Base-by-base conservation (phyloP, 192 early-diverging fungal species). In the Coemansia sp. region DNA sequence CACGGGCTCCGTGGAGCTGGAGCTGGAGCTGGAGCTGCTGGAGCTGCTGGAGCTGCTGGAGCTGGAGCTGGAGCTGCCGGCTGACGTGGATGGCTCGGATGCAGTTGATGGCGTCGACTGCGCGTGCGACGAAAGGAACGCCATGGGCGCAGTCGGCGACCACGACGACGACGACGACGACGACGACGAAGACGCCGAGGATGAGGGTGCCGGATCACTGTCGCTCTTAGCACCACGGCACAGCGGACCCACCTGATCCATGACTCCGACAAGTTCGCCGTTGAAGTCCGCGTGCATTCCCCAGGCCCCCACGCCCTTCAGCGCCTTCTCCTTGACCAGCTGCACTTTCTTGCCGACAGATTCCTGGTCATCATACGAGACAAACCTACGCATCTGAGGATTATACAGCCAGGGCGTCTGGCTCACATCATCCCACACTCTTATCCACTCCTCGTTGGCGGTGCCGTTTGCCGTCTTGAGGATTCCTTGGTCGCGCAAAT, bases 321-420 rank as follows among this genome's bases (percentile, higher is more conserved):
- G 73, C 7, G 67, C 74, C 43, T 83, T 76, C 0, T 65, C 64
- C 17, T 74, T 67, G 18, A 87, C 88, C 74, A 84, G 81, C 3
- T 86, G 79, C 8, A 90, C 86, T 70, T 94, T 94, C 54, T 77
- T 67, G 5, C 74, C 71, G 4, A 93, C 38, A 2, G 90, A 92
- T 37, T 81, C 70, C n/a, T 86, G 79, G 67, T 94, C 93, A 64
- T 94, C 93, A 68, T 93, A 94, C 9, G 91, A 91, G 41, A 94
- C 85, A 62, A 88, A 94, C 7, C 85, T 81, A 41, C 88, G 87
- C 67, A 79, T 83, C 8, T 79, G 68, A 9, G 85, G 77, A 55
- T 88, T 87, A 51, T 85, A 87, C 66, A 84, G 64, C 81, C 88
- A 87, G 33, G 87, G 88, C 20, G 85, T 86, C 36, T 85, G 64